Base-by-base conservation (phyloP, 805 yeast genomes). In the Pichia thaimueangensis region DNA sequence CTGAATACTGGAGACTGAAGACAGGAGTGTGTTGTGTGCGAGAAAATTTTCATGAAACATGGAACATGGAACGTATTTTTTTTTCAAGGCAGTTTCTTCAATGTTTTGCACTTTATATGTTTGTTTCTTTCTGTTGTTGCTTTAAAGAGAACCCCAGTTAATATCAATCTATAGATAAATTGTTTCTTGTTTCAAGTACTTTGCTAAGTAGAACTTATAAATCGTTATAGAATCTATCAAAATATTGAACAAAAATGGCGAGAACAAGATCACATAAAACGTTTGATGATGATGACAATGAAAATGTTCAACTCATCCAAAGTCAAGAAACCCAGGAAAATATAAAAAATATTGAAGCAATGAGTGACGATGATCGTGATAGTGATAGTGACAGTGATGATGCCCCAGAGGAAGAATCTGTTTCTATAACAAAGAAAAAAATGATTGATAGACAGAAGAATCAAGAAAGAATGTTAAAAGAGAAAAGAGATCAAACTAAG, bases 371-470 rank as follows among this genome's bases (percentile, higher is more conserved):
- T 31, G 10, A 45, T 44, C 30, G 21, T 20, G 45, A 41, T 19
- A 24, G 35, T 10, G 23, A 53, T 53, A 39, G 63, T 54, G 36
- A 53, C 30, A 70, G 64, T 45, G 71, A 65, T 43, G 77, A 70
- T 17, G 76, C 78, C 1, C 79, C 80, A 40, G 77, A 72, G 43
- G 78, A 73, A 49, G 76, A 70, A 39, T 38, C 55, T 6, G 33
- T 58, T 11, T 25, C 41, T 13, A 38, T 38, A 9, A 19, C 53
- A 3, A 56, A 48, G 10, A 50, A 48, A 30, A 37, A 39, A 25
- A 22, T 37, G 9, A 48, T 41, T 38, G 54, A 29, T 58, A 62
- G 47, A 45, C 49, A 38, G 42, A 57, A 47, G 35, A 52, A 35
- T 48, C 52, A 48, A 27, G 60, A 52, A 19, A 33, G 40, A 17